Evolutionary conservation across 2,329 filamentous ascomycete genomes (phyloP), one percentile per base, ranked within the genome.

Genomic region (Penicillium sp.): DNA sequence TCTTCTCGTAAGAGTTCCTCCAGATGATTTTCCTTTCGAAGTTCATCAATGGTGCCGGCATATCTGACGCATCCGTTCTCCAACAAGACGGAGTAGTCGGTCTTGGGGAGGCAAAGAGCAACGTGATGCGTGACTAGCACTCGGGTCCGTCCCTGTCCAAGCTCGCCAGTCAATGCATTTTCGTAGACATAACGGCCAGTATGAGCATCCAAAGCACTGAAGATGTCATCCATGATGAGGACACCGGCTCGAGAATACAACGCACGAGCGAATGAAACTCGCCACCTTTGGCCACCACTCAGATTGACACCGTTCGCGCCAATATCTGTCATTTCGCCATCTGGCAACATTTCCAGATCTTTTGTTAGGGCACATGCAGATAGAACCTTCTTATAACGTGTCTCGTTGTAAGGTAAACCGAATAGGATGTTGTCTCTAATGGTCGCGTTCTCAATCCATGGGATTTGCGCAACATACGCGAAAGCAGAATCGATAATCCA

Each of bases 281-380:
- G 82, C 87, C 89, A 92, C 64, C 89, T 85, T 70, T 95, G 90
- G 0, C 90, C 90, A 57, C 90, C 90, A 56, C 86, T 90, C 6
- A 95, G 76, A 61, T 93, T 92, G 61, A 94, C 89, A 6, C 90
- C 90, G 56, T 93, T 92, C 2, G 88, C 87, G 10, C 90, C 90
- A 47, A 95, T 89, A 64, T 92, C 88, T 0, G 90, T 95, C 43
- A 82, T 73, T 61, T 94, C 89, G 4, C 89, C 89, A 64, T 93
- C 87, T 0, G 82, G 75, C 15, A 95, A 78, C 76, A 90, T 89
- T 15, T 86, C 81, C 29, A 95, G 74, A 61, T 95, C 90, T 65
- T 89, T 89, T 47, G 81, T 80, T 41, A 95, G 68, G 0, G 88
- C 88, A 55, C 89, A 94, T 2, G 86, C 87, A 33, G 84, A 79